A percentile compares a stretch with the other conserved stretches of the same genome.
Evolutionary conservation across 2,329 filamentous ascomycete genomes (phyloP).

Genomic region (Anisogramma anomala): DNA sequence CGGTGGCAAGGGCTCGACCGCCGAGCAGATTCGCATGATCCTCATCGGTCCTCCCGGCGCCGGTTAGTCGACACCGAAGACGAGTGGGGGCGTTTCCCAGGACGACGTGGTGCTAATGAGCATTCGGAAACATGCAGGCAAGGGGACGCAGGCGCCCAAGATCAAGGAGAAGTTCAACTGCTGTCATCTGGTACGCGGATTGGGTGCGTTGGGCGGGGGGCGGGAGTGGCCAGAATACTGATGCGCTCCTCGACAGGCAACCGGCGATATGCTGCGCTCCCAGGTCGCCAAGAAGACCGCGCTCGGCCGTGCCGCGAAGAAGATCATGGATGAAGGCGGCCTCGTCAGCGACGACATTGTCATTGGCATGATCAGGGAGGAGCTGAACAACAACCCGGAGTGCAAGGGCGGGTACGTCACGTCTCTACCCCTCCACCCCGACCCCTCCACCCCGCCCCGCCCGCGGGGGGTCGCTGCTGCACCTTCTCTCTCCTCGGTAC

Average conservation of each 20-base stretch:
- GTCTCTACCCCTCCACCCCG: too few relatives aligned
- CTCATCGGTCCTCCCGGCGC: slow-evolving; percentile 95
- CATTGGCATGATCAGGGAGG: slow-evolving; percentile 98
- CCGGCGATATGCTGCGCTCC: slow-evolving; percentile 96
- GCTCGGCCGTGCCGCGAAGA: slow-evolving; percentile 92
- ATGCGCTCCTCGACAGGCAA: slow-evolving; percentile 50
- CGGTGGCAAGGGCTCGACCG: slow-evolving; percentile 38
- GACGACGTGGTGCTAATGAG: slow-evolving; percentile 15
- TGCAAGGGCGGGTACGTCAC: slow-evolving; percentile 87
- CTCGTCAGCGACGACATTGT: slow-evolving; percentile 98
- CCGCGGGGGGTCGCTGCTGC: too few relatives aligned
- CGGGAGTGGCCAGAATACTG: not conserved
- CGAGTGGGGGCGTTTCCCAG: too few relatives aligned
- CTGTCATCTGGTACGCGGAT: slow-evolving; percentile 75
- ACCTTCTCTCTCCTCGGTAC: too few relatives aligned
- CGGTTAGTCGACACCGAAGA: slow-evolving; percentile 41
- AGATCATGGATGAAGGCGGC: slow-evolving; percentile 98
- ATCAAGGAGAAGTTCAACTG: slow-evolving; percentile 97
- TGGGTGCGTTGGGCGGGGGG: slow-evolving; percentile 11
- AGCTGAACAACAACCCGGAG: slow-evolving; percentile 86
- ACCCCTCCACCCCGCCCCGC: too few relatives aligned
- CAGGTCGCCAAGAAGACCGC: slow-evolving; percentile 96
- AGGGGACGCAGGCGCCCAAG: slow-evolving; percentile 95
- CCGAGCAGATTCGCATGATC: slow-evolving; percentile 80
- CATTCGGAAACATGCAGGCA: slow-evolving; percentile 48